Base-by-base conservation (phyloP, 2,329 filamentous ascomycete species). In the Rhexocercosporidium sp. region DNA sequence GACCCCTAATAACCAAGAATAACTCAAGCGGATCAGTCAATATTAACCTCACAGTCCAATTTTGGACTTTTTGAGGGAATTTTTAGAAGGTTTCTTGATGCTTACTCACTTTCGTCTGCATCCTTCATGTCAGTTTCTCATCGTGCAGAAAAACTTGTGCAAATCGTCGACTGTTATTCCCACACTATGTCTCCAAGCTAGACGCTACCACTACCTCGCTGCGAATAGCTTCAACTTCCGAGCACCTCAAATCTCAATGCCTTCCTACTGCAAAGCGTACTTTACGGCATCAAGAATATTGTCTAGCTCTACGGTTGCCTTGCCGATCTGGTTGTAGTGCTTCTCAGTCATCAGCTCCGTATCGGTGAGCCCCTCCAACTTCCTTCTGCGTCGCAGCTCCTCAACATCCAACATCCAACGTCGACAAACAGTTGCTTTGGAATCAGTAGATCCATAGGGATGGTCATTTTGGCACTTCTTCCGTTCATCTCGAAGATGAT, bases 241-340 rank as follows among this genome's bases (percentile, higher is more conserved):
- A 27, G n/a, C 51, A 41, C 53, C 53, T 57, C 9, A 57, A 20
- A 63, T 27, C 18, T 65, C 31, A n/a, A 49, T 51, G 7, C 62
- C 62, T 29, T 59, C 53, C 49, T 59, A 16, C 22, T 11, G 27
- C 44, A 66, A 9, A 41, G 59, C 64, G 85, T 86, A 91, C 68
- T 84, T 77, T 1, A 93, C 90, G 3, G 90, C 91, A 70, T 86
- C 86, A 72, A 82, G 82, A 6, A 93, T 90, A 77, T 90, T 82
- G 20, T 85, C 81, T 11, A 86, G 83, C 57, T 88, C 85, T 16
- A 82, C 80, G n/a, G 81, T 66, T 31, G 64, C 59, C 44, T 66
- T 66, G 20, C 64, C 64, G 27, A 57, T 62, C 18, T 59, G 20
- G 27, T 3, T 57, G 16, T 59, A 41, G 25, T 66, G 51, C 22